Conservation (phyloP, 169 alveolate genomes). For the Plasmodium fragile region DNA sequence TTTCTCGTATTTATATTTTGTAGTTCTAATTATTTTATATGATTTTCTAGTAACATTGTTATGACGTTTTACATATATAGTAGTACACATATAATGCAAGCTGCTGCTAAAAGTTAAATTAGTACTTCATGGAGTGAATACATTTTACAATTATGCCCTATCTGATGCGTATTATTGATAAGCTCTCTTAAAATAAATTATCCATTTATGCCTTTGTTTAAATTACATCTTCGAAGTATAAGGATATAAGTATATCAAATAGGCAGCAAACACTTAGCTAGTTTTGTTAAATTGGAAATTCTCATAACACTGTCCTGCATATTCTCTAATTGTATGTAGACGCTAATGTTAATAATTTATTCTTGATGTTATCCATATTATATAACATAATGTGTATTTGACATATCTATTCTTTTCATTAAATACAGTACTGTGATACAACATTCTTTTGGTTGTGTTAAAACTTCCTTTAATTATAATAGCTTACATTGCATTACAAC, state of each 20-base stretch:
- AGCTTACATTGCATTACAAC: background rate
- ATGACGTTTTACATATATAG: background rate
- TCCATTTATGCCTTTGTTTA: background rate
- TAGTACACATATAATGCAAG: background rate
- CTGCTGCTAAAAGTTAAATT: background rate
- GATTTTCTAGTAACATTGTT: background rate
- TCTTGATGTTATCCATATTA: background rate
- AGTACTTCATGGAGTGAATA: background rate
- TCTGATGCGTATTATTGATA: background rate
- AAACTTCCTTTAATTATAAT: background rate
- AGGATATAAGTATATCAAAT: background rate
- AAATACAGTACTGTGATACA: background rate
- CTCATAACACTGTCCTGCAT: background rate
- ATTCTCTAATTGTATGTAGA: background rate
- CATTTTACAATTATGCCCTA: background rate
- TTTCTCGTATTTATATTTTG: background rate
- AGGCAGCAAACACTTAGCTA: background rate
- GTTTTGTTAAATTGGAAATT: background rate
- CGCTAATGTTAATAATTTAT: background rate
- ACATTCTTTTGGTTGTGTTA: background rate
- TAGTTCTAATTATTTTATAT: background rate
- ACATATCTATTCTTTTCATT: background rate
- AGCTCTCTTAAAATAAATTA: background rate
- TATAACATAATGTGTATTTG: too few species aligned
- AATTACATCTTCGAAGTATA: background rate